Percentiles rank a stretch among this genome's conserved stretches.
phyloP scores from a whole-genome alignment of 495 filamentous ascomycete genomes.

The Penicillium canariense region DNA sequence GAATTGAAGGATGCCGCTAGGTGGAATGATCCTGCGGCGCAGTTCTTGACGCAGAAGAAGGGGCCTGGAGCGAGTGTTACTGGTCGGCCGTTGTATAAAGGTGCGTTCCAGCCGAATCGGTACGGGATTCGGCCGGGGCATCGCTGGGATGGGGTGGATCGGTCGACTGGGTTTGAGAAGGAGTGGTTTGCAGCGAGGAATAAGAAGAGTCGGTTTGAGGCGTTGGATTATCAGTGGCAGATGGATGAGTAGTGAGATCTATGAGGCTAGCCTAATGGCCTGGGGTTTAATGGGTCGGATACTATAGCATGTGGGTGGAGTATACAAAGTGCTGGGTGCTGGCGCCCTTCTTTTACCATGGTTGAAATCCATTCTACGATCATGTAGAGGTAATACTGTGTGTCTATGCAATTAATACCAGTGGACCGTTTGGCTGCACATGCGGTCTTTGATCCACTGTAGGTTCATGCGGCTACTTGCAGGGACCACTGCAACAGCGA shows the following conservation, averaged over 20 bases:
- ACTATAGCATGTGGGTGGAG: constrained; percentile 5
- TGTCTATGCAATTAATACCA: no score
- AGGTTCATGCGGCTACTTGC: neutral
- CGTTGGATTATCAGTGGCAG: constrained; percentile 91
- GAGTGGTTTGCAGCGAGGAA: constrained; percentile 90
- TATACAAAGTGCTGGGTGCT: constrained; percentile 16
- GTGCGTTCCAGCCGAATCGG: constrained; percentile 80
- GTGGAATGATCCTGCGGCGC: constrained; percentile 93
- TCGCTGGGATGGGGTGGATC: constrained; percentile 96
- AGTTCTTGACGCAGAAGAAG: constrained; percentile 63
- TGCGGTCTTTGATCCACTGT: no score
- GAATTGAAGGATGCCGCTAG: constrained; percentile 70
- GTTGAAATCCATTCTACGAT: no score
- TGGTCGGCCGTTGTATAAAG: constrained; percentile 75
- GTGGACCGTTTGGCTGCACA: no score
- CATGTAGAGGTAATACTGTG: no score
- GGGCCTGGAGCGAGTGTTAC: constrained; percentile 44
- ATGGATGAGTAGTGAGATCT: constrained; percentile 67
- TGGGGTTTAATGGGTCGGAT: neutral
- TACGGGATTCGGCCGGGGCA: constrained; percentile 92
- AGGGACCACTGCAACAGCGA: neutral
- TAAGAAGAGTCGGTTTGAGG: constrained; percentile 64
- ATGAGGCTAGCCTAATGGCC: neutral
- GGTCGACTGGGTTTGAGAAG: constrained; percentile 90
- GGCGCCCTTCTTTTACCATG: constrained; percentile 14